Conservation (phyloP, 768 basidiomycete species). For the Sporobolomyces roseus region DNA sequence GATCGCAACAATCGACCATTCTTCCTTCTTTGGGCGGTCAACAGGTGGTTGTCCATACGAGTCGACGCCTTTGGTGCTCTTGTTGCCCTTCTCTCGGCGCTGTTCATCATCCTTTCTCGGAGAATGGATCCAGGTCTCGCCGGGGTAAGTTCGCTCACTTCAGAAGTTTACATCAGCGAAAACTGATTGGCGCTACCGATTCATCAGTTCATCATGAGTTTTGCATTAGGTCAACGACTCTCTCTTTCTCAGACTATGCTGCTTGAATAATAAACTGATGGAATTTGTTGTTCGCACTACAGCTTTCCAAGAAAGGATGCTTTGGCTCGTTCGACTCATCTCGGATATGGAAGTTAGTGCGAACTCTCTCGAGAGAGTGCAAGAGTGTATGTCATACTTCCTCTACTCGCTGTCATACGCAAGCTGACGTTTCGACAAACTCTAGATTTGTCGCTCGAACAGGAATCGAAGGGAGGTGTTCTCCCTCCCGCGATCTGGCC, state of each 20-base stretch:
- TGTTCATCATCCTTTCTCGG: conserved; percentile 48
- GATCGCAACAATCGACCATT: conserved; percentile 52
- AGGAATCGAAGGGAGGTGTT: conserved; percentile 43
- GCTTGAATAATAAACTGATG: too few relatives aligned
- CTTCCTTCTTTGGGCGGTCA: conserved; percentile 49
- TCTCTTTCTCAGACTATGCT: conserved; percentile 14
- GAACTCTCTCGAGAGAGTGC: conserved; percentile 53
- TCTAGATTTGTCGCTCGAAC: conserved; percentile 35
- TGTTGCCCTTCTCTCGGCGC: conserved; percentile 48
- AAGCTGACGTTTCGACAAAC: too few relatives aligned
- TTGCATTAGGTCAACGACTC: conserved; percentile 40
- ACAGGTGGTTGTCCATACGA: conserved; percentile 43
- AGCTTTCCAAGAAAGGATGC: conserved; percentile 50
- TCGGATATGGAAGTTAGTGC: conserved; percentile 45
- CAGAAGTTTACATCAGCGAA: too few relatives aligned
- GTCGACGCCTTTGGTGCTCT: conserved; percentile 49
- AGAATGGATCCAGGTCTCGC: conserved; percentile 49
- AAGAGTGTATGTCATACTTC: conserved; percentile 50
- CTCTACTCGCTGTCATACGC: too few relatives aligned
- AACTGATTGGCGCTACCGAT: too few relatives aligned
- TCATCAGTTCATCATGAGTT: conserved; percentile 45
- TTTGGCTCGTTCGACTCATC: conserved; percentile 52
- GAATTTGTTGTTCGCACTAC: conserved; percentile 14
- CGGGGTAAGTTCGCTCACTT: conserved; percentile 39
- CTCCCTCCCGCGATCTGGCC: conserved; percentile 53